These are phyloP conservation scores for Perilla frutescens DNA, from an alignment of 257 asterid species.

Conservation along the genomic window DNA sequence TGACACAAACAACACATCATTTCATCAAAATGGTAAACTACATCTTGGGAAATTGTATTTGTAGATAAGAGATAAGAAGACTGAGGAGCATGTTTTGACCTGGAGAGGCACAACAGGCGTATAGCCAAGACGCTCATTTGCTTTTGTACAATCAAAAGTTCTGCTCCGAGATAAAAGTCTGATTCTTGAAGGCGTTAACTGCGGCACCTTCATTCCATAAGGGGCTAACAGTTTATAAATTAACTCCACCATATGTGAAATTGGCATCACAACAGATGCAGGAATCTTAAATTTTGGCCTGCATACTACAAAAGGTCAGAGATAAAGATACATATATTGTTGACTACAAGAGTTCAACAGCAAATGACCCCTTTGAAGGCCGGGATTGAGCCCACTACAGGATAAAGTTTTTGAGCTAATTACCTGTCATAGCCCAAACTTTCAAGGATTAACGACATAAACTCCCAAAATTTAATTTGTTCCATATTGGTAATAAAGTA, in stretches of 20 bases:
- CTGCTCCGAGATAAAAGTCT: conserved; percentile 77
- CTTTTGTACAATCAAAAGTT: conserved; percentile 71
- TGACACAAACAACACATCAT: background rate
- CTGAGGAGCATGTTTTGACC: conserved; percentile 44
- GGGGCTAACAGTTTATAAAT: conserved; percentile 66
- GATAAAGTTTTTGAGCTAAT: background rate
- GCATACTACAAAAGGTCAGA: conserved; percentile 62
- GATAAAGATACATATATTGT: conserved; percentile 38
- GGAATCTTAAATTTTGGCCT: conserved; percentile 84
- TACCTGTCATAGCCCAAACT: conserved; percentile 84
- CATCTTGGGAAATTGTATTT: background rate
- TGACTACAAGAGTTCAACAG: conserved; percentile 8
- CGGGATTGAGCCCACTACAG: background rate
- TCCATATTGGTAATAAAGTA: conserved; percentile 78
- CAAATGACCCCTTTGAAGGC: conserved; percentile 10
- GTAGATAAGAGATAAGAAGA: conserved; percentile 18
- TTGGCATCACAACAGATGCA: conserved; percentile 71
- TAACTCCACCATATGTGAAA: conserved; percentile 74
- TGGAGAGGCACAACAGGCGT: conserved; percentile 71
- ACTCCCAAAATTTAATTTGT: conserved; percentile 76
- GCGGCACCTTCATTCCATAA: conserved; percentile 86
- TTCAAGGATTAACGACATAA: conserved; percentile 69
- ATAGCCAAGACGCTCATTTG: conserved; percentile 75
- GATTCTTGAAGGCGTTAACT: conserved; percentile 87
- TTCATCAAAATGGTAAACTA: conserved; percentile 7